phyloP scores from a whole-genome alignment of 768 basidiomycete genomes.

The Termitomyces sp. region DNA sequence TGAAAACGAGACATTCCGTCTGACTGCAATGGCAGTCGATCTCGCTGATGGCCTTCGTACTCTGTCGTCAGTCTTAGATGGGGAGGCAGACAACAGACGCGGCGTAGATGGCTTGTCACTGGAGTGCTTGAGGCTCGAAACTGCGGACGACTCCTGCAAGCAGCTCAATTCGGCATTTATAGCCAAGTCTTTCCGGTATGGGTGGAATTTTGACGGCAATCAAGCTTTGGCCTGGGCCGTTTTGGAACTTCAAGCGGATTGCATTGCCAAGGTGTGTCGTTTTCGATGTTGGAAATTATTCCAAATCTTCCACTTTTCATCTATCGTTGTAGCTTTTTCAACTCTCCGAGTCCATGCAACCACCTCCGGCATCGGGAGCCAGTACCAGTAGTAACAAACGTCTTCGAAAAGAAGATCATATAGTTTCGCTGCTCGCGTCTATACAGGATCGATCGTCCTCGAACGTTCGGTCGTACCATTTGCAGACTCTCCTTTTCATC shows the following conservation, averaged over 20 bases:
- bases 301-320: conserved; percentile 3
- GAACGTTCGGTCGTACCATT: conserved; percentile 36
- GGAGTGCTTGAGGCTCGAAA: conserved; percentile 56
- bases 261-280: conserved; percentile 52
- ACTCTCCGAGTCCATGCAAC: conserved; percentile 51
- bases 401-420: conserved; percentile 50
- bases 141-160: conserved; percentile 17
- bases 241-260: conserved; percentile 77
- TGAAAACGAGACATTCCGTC: conserved; percentile 16
- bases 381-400: conserved; percentile 41
- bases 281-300: neutral
- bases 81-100: conserved; percentile 59
- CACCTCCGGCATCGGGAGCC: conserved; percentile 17
- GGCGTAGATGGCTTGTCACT: conserved; percentile 62
- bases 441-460: conserved; percentile 30
- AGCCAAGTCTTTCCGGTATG: conserved; percentile 63
- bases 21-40: conserved; percentile 22
- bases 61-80: conserved; percentile 51
- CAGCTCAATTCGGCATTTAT: conserved; percentile 39
- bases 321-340: conserved; percentile 45
- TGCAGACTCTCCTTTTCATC: conserved; percentile 83
- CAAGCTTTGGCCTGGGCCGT: conserved; percentile 79
- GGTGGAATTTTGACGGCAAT: conserved; percentile 59
- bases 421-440: conserved; percentile 46
- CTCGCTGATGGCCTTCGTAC: conserved; percentile 42